Evolutionary conservation across 371 early-diverging fungal genomes (phyloP).

Genomic region (Gilbertella persicaria): DNA sequence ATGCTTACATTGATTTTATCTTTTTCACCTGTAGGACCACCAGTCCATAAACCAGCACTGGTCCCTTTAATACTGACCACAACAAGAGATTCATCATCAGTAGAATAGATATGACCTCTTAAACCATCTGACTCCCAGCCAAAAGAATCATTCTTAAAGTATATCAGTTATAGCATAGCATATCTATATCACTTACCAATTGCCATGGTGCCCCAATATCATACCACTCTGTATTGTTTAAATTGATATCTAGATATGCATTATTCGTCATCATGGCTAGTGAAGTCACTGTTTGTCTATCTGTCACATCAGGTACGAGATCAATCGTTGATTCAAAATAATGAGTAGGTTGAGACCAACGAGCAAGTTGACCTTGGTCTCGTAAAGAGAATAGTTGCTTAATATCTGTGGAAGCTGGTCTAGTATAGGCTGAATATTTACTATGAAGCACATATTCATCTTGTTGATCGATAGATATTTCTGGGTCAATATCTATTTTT

Average conservation of each 20-base stretch:
- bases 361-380: slow-evolving; percentile 1
- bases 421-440: neutral
- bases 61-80: slow-evolving; percentile 94
- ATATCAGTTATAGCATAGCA: too few species aligned
- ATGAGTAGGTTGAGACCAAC: slow-evolving; percentile 1
- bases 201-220: slow-evolving; percentile 74
- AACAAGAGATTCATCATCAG: slow-evolving; percentile 64
- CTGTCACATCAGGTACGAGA: slow-evolving; percentile 70
- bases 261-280: slow-evolving; percentile 81
- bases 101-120: slow-evolving; percentile 89
- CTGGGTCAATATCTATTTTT: slow-evolving; percentile 30
- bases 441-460: too few species aligned
- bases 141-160: slow-evolving; percentile 68
- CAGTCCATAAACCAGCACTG: slow-evolving; percentile 71
- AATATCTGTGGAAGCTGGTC: slow-evolving; percentile 6
- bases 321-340: slow-evolving; percentile 23
- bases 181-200: slow-evolving; percentile 56
- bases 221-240: slow-evolving; percentile 68
- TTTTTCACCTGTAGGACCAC: slow-evolving; percentile 77
- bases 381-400: neutral
- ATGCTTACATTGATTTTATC: slow-evolving; percentile 82
- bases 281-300: slow-evolving; percentile 66
- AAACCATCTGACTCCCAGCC: slow-evolving; percentile 89
- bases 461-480: neutral
- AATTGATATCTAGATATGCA: slow-evolving; percentile 65